Evolutionary conservation across 2,329 filamentous ascomycete species (phyloP), one percentile per base, ranked within the genome.

Genomic region (Colletotrichum lini): DNA sequence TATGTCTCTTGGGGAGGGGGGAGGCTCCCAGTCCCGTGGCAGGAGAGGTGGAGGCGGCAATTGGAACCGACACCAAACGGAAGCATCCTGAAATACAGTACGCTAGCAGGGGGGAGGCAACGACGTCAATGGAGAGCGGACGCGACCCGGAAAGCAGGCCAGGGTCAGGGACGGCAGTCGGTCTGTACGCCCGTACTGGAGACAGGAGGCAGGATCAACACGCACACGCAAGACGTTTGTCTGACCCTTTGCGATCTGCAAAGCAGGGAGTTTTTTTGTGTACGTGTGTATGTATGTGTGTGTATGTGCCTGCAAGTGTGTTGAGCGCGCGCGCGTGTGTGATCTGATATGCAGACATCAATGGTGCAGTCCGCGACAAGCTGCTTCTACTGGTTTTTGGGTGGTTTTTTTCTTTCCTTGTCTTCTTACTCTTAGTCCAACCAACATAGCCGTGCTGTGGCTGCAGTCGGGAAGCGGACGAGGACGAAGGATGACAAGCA

Each of bases 231-330:
- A 15, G 23, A 49, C 23, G 50, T 38, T 56, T 35, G 62, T 70
- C 49, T 47, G 56, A 56, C 56, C 56, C 5, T 60, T 10, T 60
- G 42, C 56, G 52, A 65, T 61, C 49, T 66, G 56, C 67, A 67
- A 67, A 57, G 61, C 63, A 57, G 60, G 50, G 60, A 61, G 59
- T 62, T 59, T 58, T 66, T 52, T 7, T 12, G 52, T 18, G 30
- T 21, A 16, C 13, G 7, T 30, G 26, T 44, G 30, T 30, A 9
- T 30, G 6, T 30, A 30, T 30, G 30, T 30, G 6, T 30, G 9
- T 30, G 30, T 30, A 9, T 30, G 30, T 30, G 30, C 8, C 30
- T 30, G 30, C 30, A 30, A 26, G 26, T 30, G 5, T 30, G 30
- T 30, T 30, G 30, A 30, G 30, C 30, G 58, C n/a, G 12, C 58